Base-by-base conservation (phyloP, 1,139 yeast genomes). In the Hemisphaericaspora subhashii region DNA sequence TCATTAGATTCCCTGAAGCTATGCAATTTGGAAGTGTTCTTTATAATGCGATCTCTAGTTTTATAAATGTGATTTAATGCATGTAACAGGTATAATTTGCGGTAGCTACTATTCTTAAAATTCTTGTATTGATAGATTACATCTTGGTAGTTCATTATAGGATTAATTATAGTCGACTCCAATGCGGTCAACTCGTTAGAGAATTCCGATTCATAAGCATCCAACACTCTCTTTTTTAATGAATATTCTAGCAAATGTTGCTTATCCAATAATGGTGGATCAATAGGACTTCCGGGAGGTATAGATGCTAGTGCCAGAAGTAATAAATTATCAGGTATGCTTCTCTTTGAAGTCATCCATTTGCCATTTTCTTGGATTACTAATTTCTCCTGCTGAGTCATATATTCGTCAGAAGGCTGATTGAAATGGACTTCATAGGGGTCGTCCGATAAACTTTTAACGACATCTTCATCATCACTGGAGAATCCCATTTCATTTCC, bases 381-480 rank as follows among this genome's bases (percentile, higher is more conserved):
- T 16, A 51, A 24, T 12, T 52, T 45, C 25, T 58, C 63, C 40
- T 63, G 65, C 10, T 62, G 52, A 5, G 68, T 68, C 4, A 81
- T 57, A 25, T 58, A 56, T 14, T 68, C 75, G 14, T 81, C 78
- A 0, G 76, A 29, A 1, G 61, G 69, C 21, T 66, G 62, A 38
- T 83, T 85, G 58, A 84, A 90, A 57, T 90, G 98, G 18, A 64
- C 55, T 46, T 86, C 88, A 52, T 85, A 89, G 0, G 95, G 87
- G 58, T 83, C 88, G 3, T n/a, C 33, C 10, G 37, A 36, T 25
- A 49, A 29, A 6, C 47, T 48, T 14, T 45, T 43, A 3, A 9
- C 49, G 51, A 13, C 68, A 8, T 57, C 65, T 6, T 55, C 66
- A 8, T 55, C 63, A 8, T 53, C 63, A 33, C 27, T 24, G 12